These are phyloP conservation scores for Ceratocystis papillata DNA, from an alignment of 2,329 filamentous ascomycete genomes.

Conservation along the genomic window DNA sequence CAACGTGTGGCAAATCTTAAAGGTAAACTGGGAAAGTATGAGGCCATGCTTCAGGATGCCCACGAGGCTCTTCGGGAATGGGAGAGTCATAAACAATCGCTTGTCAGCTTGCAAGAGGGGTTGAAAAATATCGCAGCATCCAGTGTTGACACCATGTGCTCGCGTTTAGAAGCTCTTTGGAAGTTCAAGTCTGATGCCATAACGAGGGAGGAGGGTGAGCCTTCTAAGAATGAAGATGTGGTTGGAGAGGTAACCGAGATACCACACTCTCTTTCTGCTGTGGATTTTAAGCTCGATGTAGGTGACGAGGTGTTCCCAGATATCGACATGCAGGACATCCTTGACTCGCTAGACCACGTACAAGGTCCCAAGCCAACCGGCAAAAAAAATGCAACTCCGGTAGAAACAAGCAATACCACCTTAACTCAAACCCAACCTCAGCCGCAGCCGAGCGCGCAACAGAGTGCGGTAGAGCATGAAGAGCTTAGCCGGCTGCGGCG, in stretches of 20 bases:
- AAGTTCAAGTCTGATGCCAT: slow-evolving; percentile 2
- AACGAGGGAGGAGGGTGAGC: not conserved
- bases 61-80: slow-evolving; percentile 22
- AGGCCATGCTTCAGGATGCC: slow-evolving; percentile 17
- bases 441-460: not conserved
- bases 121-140: slow-evolving; percentile 16
- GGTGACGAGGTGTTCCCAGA: slow-evolving; percentile 21
- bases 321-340: slow-evolving; percentile 22
- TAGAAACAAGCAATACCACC: not conserved
- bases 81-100: slow-evolving; percentile 17
- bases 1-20: slow-evolving; percentile 25
- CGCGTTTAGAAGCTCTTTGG: slow-evolving; percentile 17
- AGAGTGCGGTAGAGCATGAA: not conserved
- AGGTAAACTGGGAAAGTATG: slow-evolving; percentile 22
- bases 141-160: slow-evolving; percentile 15
- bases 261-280: not conserved
- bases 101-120: slow-evolving; percentile 17
- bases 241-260: not conserved
- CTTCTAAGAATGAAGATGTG: not conserved
- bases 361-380: slow-evolving; percentile 19
- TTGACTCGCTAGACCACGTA: slow-evolving; percentile 19
- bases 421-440: not conserved
- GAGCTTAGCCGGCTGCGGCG: slow-evolving; percentile 11
- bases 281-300: not conserved
- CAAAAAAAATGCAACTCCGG: not conserved